Evolutionary conservation across 176 grass and related monocot genomes (phyloP), one percentile per base, ranked within the genome.

Genomic region (Dactylis glomerata): DNA sequence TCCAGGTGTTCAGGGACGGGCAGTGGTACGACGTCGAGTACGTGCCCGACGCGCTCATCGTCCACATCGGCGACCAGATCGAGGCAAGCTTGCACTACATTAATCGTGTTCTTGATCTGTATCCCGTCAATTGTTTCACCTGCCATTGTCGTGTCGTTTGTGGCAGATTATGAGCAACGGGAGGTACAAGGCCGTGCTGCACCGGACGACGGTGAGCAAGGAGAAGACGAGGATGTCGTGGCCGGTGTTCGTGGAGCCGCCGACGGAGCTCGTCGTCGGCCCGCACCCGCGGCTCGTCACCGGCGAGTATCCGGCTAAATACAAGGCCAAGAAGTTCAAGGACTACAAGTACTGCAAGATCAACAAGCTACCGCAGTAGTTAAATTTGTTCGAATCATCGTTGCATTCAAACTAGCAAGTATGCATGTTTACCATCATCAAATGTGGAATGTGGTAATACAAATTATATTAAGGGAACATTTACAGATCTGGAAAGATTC

Each of bases 281-380:
- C 91, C 92, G 33, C 87, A 93, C 75, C 87, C 77, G 52, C 59
- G 90, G 70, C 84, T 93, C 17, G 79, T 93, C 75, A 69, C 71
- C 10, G 66, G 67, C 23, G 71, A 91, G 2, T 65, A 32, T 23
- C 87, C 91, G 11, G 86, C 89, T 32, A 95, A 86, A 36, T 95
- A 90, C 79, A 95, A 97, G 85, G 76, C 87, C 50, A 92, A 90
- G 82, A 98, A 87, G 82, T 98, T 80, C 81, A 88, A 92, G 80
- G 90, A 98, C 41, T 95, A 95, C 75, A 82, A 92, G 63, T 84
- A 95, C 61, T 93, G 92, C 91, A 93, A 98, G 85, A 78, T 93
- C 70, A 93, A 98, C 80, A 98, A 95, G 78, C 82, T 98, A 27
- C 91, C 89, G 5, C 88, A 92, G 80, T 98, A 88, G 76, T 19